These are phyloP conservation scores for Pseudogymnoascus sp. DNA, from an alignment of 2,329 filamentous ascomycete species.

Conservation along the genomic window DNA sequence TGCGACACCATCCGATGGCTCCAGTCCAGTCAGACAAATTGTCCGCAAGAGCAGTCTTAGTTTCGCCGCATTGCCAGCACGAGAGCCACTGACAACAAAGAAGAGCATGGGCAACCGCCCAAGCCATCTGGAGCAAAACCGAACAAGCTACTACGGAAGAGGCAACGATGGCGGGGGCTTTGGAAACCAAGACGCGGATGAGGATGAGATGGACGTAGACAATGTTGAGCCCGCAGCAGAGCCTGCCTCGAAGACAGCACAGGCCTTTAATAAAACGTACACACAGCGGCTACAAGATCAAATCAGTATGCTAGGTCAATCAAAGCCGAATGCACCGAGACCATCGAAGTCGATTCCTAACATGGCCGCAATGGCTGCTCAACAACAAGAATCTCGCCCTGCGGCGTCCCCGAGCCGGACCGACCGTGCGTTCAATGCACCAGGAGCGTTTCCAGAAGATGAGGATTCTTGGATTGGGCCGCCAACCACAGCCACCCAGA, in stretches of 20 bases:
- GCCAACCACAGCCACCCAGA: conserved; percentile 21
- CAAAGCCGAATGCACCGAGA: conserved; percentile 29
- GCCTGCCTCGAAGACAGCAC: conserved; percentile 41
- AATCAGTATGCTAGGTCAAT: conserved; percentile 65
- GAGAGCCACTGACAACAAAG: conserved; percentile 77
- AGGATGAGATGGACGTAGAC: conserved; percentile 44
- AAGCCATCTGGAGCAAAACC: conserved; percentile 67
- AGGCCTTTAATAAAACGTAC: conserved; percentile 75
- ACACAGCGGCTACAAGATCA: conserved; percentile 88
- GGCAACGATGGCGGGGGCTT: conserved; percentile 54
- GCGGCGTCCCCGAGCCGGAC: conserved; percentile 15
- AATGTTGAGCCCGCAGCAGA: conserved; percentile 31
- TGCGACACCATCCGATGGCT: conserved; percentile 56
- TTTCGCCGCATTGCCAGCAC: conserved; percentile 84
- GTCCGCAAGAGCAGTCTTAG: conserved; percentile 91
- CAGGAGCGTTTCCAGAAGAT: conserved; percentile 53
- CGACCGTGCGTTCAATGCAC: conserved; percentile 30
- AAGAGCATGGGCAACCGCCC: conserved; percentile 69
- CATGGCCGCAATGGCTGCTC: conserved; percentile 16
- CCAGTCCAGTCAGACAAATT: conserved; percentile 66
- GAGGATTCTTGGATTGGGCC: conserved; percentile 57
- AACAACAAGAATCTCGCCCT: conserved; percentile 15
- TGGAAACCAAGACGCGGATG: conserved; percentile 34
- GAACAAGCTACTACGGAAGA: conserved; percentile 65
- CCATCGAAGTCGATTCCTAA: conserved; percentile 27